Evolutionary conservation across 805 yeast genomes (phyloP).

Genomic region (Blastobotrys terrestris): DNA sequence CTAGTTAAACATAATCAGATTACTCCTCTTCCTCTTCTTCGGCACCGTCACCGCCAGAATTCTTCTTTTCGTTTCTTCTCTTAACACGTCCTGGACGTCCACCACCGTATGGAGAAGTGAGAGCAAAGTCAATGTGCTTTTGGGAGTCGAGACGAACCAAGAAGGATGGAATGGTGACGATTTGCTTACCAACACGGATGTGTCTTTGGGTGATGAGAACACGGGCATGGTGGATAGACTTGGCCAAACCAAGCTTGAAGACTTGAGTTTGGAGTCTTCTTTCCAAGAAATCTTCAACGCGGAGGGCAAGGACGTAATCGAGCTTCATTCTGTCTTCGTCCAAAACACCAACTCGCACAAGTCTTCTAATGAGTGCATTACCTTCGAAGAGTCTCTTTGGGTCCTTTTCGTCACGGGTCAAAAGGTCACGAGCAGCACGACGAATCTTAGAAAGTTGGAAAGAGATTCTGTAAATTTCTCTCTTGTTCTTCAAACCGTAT

Average conservation of each 20-base stretch:
- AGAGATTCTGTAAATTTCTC: constrained; percentile 99
- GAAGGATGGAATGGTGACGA: constrained; percentile 98
- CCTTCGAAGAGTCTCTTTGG: constrained; percentile 99
- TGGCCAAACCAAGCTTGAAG: constrained; percentile 98
- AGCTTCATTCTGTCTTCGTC: constrained; percentile 99
- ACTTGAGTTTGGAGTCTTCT: constrained; percentile 99
- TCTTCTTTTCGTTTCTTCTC: constrained; percentile 77
- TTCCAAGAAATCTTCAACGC: constrained; percentile 98
- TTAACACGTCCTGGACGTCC: constrained; percentile 99
- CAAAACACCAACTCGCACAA: constrained; percentile 98
- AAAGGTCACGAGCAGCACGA: constrained; percentile 99
- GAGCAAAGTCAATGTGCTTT: constrained; percentile 99
- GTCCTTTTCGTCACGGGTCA: constrained; percentile 99
- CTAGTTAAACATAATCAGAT: background rate
- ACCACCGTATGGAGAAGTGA: constrained; percentile 99
- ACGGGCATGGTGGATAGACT: constrained; percentile 99
- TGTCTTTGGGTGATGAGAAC: constrained; percentile 98
- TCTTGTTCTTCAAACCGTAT: constrained; percentile 98
- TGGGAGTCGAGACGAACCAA: constrained; percentile 99
- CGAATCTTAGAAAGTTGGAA: constrained; percentile 99
- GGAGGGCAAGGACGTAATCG: constrained; percentile 98
- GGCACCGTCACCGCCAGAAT: constrained; percentile 60
- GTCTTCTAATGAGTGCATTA: constrained; percentile 99
- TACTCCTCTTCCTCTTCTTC: constrained; percentile 60
- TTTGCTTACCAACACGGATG: constrained; percentile 99